Conservation (phyloP, 2,329 filamentous ascomycete genomes). For the Penicillium fuscoglaucum region DNA sequence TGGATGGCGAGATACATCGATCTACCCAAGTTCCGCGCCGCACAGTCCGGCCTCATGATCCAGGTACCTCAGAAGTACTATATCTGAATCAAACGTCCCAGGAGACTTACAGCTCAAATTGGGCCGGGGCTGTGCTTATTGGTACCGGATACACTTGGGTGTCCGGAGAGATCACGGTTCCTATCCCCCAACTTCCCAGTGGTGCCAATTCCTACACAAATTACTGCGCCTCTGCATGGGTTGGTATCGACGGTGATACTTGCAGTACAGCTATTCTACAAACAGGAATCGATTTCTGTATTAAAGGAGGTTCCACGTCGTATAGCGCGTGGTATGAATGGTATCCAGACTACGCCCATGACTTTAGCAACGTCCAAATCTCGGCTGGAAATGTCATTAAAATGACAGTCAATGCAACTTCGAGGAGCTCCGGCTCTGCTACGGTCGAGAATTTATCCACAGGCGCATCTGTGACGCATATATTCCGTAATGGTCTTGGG, state of each 20-base stretch:
- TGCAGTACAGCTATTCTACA: slow-evolving; percentile 56
- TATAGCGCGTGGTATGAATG: slow-evolving; percentile 62
- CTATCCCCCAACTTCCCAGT: slow-evolving; percentile 45
- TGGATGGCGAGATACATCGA: slow-evolving; percentile 25
- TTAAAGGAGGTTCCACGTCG: slow-evolving; percentile 41
- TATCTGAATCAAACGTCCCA: slow-evolving; percentile 42
- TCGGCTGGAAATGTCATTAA: slow-evolving; percentile 46
- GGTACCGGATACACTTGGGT: slow-evolving; percentile 55
- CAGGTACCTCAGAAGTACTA: slow-evolving; percentile 29
- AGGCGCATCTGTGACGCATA: slow-evolving; percentile 53
- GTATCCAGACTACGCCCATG: slow-evolving; percentile 57
- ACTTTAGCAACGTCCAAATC: slow-evolving; percentile 51
- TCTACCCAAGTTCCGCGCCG: slow-evolving; percentile 28
- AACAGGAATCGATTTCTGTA: slow-evolving; percentile 57
- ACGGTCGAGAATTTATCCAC: slow-evolving; percentile 54
- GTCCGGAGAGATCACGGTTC: slow-evolving; percentile 54
- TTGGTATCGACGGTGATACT: slow-evolving; percentile 62
- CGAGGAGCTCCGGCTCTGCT: slow-evolving; percentile 45
- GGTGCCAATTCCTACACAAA: slow-evolving; percentile 32
- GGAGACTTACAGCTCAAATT: slow-evolving; percentile 55
- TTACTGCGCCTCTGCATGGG: slow-evolving; percentile 56
- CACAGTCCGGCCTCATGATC: slow-evolving; percentile 34
- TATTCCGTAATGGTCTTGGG: slow-evolving; percentile 46
- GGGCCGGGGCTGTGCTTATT: slow-evolving; percentile 59
- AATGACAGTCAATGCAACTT: slow-evolving; percentile 45